Conservation (phyloP, 805 yeast genomes). For the Kodamaea laetipori region DNA sequence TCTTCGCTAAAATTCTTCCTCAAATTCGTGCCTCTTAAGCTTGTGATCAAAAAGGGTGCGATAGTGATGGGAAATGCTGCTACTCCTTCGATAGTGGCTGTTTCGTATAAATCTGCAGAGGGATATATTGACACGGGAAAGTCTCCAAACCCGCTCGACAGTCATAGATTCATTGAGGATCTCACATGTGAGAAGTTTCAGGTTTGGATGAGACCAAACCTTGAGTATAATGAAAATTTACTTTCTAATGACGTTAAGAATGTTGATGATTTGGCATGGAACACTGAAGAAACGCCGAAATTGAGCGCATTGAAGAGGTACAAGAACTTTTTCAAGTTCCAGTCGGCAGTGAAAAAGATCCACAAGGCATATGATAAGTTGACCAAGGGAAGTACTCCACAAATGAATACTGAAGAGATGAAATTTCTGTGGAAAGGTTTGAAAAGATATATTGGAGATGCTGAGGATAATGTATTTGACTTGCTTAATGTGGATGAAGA, state of each 20-base stretch:
- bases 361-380: constrained; percentile 10
- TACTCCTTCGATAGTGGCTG: constrained; percentile 71
- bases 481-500: constrained; percentile 54
- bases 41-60: constrained; percentile 66
- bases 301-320: constrained; percentile 19
- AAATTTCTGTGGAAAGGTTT: constrained; percentile 71
- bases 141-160: constrained; percentile 53
- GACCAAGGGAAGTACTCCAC: constrained; percentile 7
- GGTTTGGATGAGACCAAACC: constrained; percentile 67
- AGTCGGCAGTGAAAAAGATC: constrained; percentile 13
- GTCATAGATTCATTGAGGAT: constrained; percentile 49
- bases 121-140: constrained; percentile 60
- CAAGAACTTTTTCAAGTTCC: constrained; percentile 27
- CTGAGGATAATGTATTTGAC: constrained; percentile 28
- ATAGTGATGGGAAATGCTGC: constrained; percentile 76
- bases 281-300: constrained; percentile 1
- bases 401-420: constrained; percentile 51
- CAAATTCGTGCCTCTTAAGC: constrained; percentile 59
- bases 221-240: constrained; percentile 48
- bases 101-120: constrained; percentile 54
- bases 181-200: constrained; percentile 54
- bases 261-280: constrained; percentile 1
- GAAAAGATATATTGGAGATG: constrained; percentile 59
- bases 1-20: constrained; percentile 23
- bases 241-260: constrained; percentile 1